phyloP scores from a whole-genome alignment of 1,139 yeast species.

The Starmera stellimalicola region DNA sequence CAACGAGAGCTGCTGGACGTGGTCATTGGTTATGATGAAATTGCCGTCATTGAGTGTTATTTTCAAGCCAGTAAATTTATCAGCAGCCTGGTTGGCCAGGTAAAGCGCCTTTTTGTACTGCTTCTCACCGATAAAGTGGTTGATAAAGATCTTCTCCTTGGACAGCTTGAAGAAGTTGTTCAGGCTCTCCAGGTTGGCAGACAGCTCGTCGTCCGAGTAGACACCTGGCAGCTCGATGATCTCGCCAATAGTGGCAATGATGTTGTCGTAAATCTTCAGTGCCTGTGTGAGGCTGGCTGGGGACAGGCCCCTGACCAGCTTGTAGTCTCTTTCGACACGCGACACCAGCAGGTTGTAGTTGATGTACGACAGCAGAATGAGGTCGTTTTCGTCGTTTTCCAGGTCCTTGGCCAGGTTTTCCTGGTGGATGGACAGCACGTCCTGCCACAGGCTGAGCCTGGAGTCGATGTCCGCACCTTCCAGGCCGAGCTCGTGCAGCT shows the following conservation, averaged over 20 bases:
- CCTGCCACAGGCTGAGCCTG: conserved; percentile 46
- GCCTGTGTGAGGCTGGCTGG: conserved; percentile 7
- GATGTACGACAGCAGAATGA: conserved; percentile 66
- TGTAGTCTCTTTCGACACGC: conserved; percentile 61
- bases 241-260: conserved; percentile 35
- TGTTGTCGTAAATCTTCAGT: conserved; percentile 17
- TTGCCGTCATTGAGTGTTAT: conserved; percentile 19
- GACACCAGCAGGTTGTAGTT: conserved; percentile 59
- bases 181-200: conserved; percentile 42
- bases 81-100: conserved; percentile 31
- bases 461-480: conserved; percentile 34
- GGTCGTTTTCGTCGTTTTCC: conserved; percentile 59
- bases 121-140: conserved; percentile 36
- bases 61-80: conserved; percentile 12
- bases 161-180: conserved; percentile 35
- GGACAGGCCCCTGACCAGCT: conserved; percentile 4
- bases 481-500: conserved; percentile 23
- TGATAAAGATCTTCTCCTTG: conserved; percentile 38
- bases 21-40: conserved; percentile 23
- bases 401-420: conserved; percentile 34
- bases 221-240: conserved; percentile 85
- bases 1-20: conserved; percentile 23
- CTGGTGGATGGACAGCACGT: conserved; percentile 41
- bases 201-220: conserved; percentile 67
- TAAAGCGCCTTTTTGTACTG: conserved; percentile 48